Conservation (phyloP, 768 basidiomycete genomes). For the Suillus paluster region DNA sequence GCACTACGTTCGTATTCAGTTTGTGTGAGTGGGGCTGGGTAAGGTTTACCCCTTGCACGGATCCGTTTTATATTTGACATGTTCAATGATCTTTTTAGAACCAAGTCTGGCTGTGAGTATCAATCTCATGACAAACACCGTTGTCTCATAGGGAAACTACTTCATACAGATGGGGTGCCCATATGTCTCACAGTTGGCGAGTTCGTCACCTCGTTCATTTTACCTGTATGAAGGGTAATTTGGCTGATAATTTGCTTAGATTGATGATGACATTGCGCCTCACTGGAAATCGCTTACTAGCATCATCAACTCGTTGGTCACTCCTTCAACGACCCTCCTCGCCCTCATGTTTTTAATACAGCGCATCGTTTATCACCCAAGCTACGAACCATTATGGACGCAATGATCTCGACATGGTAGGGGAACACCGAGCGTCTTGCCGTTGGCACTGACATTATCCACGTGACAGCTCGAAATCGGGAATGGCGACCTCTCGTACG, state of each 20-base stretch:
- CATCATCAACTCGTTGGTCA: constrained; percentile 57
- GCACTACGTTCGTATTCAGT: constrained; percentile 61
- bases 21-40: constrained; percentile 73
- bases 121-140: constrained; percentile 24
- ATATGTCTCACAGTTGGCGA: constrained; percentile 47
- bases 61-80: neutral
- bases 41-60: constrained; percentile 21
- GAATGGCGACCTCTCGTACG: constrained; percentile 61
- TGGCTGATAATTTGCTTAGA: constrained; percentile 12
- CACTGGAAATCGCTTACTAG: constrained; percentile 54
- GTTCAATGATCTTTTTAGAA: constrained; percentile 36
- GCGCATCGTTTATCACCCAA: constrained; percentile 66
- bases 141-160: constrained; percentile 2
- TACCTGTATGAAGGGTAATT: neutral
- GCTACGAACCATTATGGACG: constrained; percentile 66
- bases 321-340: neutral
- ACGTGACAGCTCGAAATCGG: constrained; percentile 58
- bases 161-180: constrained; percentile 40
- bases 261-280: constrained; percentile 34
- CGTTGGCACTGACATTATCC: constrained; percentile 6
- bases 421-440: constrained; percentile 14
- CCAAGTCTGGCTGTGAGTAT: constrained; percentile 65
- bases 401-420: constrained; percentile 70
- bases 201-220: constrained; percentile 29
- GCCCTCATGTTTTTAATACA: constrained; percentile 24